Base-by-base conservation (phyloP, 2,329 filamentous ascomycete genomes). In the Trichoderma semiorbis region DNA sequence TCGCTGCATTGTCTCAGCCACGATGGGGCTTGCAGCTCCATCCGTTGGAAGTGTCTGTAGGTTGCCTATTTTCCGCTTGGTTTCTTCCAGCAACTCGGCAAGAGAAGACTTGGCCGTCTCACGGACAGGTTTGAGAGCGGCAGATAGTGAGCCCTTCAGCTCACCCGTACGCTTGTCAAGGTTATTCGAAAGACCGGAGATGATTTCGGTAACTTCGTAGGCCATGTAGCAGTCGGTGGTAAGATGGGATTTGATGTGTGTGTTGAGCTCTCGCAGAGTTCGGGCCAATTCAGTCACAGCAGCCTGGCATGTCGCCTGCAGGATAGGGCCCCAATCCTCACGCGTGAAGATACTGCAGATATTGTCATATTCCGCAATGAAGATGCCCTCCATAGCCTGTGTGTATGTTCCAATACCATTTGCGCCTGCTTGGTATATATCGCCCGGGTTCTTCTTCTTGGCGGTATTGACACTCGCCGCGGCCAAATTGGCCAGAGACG, bases 391-490 rank as follows among this genome's bases (percentile, higher is more conserved):
- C 82, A 99, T 90, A 0, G 92, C 93, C 77, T 92, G 91, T 0
- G 94, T 92, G 79, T 99, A 99, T 43, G 92, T 94, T 3, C 92
- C 91, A 72, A 99, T 97, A 5, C 94, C 95, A 80, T 96, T 98
- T 26, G 93, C 96, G 16, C 95, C 95, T 72, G 93, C 88, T 72
- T 91, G 90, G 81, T 99, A 99, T 11, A 97, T 89, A 3, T 93
- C 93, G 79, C 95, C 93, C 1, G 91, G 87, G 69, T 90, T 90
- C 82, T 93, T 94, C 80, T 93, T 92, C 80, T 93, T 95, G 26
- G 92, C 87, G 63, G 94, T 91, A 84, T 94, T 91, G 79, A 97
- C 85, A 36, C 94, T 97, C 18, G 95, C 95, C 53, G 93, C 90
- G 3, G 96, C 93, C 60, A 98, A 86, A 79, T 97, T 98, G 73